Evolutionary conservation across 73 alveolate species (phyloP), one percentile per base, ranked within the genome.

Genomic region (Paramecium sexaurelia): DNA sequence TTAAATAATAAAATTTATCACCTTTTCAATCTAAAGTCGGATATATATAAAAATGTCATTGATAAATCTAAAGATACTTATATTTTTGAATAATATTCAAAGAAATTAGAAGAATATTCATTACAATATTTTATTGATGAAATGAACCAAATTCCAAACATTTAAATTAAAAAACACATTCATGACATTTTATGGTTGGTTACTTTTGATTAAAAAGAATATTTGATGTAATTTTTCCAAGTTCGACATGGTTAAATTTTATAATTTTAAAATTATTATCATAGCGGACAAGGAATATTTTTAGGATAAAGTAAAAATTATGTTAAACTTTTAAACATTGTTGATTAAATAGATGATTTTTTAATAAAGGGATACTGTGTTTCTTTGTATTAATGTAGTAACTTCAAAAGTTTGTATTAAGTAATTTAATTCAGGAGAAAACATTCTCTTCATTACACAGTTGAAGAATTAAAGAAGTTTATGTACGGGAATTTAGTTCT

Each of bases 271-370:
- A 20, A 35, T 1, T 35, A 9, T 29, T 37, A 35, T 17, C 13
- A 73, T 10, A 24, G 47, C 19, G 56, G 45, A 3, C 11, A 29
- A 0, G 87, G 87, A 13, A 24, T 73, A 73, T 35, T 29, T 73
- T 73, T 27, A 29, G 87, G 35, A 9, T n/a, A 73, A 35, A 35
- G 66, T n/a, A 29, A 29, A 17, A 35, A 73, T 35, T 37, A 73
- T 73, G 10, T 35, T 32, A 13, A 66, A 73, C 66, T 1, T 10
- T 32, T 41, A 20, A 35, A 32, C n/a, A 27, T 73, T n/a, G 32
- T 73, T 32, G 87, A 73, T 33, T 35, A 35, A 19, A 37, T 73
- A 15, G 87, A 73, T 73, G 87, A 73, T 73, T 73, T 73, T 17
- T 35, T 41, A 32, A 35, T 35, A 13, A 73, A 73, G 7, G 87